Evolutionary conservation across 2,329 filamentous ascomycete genomes (phyloP), one percentile per base, ranked within the genome.

Genomic region (Xylariaceae sp.): DNA sequence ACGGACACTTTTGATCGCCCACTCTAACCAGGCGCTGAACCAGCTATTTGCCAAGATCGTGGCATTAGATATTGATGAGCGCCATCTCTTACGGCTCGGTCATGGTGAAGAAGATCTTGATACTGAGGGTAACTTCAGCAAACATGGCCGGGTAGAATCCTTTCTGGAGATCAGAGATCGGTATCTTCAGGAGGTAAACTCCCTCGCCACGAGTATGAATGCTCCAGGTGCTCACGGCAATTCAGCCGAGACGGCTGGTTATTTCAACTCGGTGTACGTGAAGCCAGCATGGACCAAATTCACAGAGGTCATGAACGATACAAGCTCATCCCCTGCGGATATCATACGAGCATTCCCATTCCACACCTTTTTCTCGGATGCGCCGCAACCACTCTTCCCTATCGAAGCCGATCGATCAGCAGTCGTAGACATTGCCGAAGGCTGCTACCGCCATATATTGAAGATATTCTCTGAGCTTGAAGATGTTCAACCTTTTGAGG

Each of bases 1-100:
- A 74, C 88, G 91, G 67, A 99, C 94, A 0, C 78, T 99, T 15
- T 84, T 99, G 47, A 86, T 99, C 64, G 94, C 94, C 3, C 94
- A 99, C 74, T 97, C 93, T 75, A 99, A 99, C 71, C 95, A 99
- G 74, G 95, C 94, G 1, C 79, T 99, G 8, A 99, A 99, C 70
- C 94, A 99, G 72, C 81, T 99, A 1, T 99, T 99, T 76, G 90
- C 95, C 68, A 99, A 99, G 77, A 99, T 99, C 62, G 88, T 93
- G n/a, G 89, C 89, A 4, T 80, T 99, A 34, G 92, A 97, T 69
- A 97, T 99, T 66, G 95, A 99, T 70, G 89, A 95, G 74, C 87
- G 94, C 45, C 94, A 99, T 78, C 81, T 99, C 60, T 80, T 99
- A 55, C 88, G 94, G 61, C 81, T 99, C 42, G 94, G 94, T 42